These are phyloP conservation scores for Mrakia blollopis DNA, from an alignment of 768 basidiomycete genomes.

Conservation along the genomic window DNA sequence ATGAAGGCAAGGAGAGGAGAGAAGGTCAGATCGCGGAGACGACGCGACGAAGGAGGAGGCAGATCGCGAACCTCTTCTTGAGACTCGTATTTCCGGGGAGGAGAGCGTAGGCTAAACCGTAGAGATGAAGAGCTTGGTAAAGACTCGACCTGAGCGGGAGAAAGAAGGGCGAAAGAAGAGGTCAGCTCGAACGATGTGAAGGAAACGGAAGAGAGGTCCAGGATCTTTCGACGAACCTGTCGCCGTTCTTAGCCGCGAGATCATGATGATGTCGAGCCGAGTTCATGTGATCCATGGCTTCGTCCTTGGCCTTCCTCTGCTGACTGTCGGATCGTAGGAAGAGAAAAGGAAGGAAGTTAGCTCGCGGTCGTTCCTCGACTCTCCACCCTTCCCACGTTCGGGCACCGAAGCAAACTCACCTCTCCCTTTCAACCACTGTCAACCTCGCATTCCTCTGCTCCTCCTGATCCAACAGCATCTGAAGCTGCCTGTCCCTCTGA, in stretches of 20 bases:
- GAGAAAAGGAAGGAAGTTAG: neutral
- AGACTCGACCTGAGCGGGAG: neutral
- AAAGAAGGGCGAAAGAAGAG: neutral
- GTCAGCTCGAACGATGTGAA: neutral
- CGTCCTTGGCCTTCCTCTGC: constrained; percentile 17
- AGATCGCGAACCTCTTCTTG: constrained; percentile 1
- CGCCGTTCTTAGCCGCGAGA: constrained; percentile 14
- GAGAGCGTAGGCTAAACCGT: constrained; percentile 9
- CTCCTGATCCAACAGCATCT: neutral
- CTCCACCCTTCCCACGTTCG: neutral
- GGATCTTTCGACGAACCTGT: constrained; percentile 15
- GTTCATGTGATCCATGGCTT: constrained; percentile 25
- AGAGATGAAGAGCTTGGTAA: constrained; percentile 20
- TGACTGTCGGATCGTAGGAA: constrained; percentile 14
- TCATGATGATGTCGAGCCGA: constrained; percentile 27
- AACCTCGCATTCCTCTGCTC: constrained; percentile 11
- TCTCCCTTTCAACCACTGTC: neutral
- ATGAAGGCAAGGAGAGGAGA: neutral
- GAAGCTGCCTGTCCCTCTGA: neutral
- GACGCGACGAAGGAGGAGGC: neutral
- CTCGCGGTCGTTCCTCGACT: no score
- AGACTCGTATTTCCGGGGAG: constrained; percentile 20
- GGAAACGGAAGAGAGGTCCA: no score
- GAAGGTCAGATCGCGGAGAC: neutral
- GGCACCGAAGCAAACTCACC: neutral